Percentiles rank a stretch among this genome's conserved stretches.
Evolutionary conservation across 2,329 filamentous ascomycete genomes (phyloP).

Genomic region (Amauroascus verrucosus): DNA sequence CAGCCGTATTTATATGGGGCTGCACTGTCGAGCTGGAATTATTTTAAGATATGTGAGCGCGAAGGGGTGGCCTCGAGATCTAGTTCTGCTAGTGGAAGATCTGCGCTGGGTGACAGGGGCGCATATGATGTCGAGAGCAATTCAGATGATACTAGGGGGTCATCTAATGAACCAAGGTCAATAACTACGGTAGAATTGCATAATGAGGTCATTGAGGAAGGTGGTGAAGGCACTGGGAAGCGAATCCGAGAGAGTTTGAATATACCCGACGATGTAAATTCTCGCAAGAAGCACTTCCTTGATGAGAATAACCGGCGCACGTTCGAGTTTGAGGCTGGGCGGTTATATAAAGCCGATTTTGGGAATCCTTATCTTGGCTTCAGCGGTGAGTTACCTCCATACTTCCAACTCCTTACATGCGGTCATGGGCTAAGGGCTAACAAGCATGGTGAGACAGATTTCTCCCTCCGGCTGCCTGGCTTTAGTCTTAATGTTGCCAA

Average conservation of each 20-base stretch:
- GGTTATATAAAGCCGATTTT: slow-evolving; percentile 60
- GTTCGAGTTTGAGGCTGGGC: slow-evolving; percentile 53
- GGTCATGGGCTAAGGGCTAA: background rate
- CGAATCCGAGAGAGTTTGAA: slow-evolving; percentile 39
- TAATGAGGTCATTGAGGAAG: slow-evolving; percentile 53
- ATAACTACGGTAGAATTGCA: slow-evolving; percentile 33
- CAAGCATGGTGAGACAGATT: slow-evolving; percentile 20
- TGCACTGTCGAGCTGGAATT: slow-evolving; percentile 69
- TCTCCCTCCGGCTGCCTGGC: slow-evolving; percentile 32
- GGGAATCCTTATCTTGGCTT: slow-evolving; percentile 92
- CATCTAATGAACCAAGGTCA: slow-evolving; percentile 18
- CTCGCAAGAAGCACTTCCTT: slow-evolving; percentile 53
- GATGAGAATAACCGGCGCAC: slow-evolving; percentile 44
- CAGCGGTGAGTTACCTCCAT: slow-evolving; percentile 42
- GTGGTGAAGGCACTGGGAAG: slow-evolving; percentile 49
- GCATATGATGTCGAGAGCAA: background rate
- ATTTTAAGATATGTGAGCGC: slow-evolving; percentile 52
- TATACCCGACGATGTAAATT: slow-evolving; percentile 45
- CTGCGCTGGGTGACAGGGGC: background rate
- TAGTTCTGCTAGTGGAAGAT: slow-evolving; percentile 10
- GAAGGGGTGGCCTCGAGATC: slow-evolving; percentile 19
- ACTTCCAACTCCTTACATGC: background rate
- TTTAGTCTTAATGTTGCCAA: slow-evolving; percentile 29
- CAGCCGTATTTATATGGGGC: slow-evolving; percentile 77
- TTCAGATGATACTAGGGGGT: background rate